Conservation (phyloP, 176 grass and related monocot species). For the Triticum aestivum region DNA sequence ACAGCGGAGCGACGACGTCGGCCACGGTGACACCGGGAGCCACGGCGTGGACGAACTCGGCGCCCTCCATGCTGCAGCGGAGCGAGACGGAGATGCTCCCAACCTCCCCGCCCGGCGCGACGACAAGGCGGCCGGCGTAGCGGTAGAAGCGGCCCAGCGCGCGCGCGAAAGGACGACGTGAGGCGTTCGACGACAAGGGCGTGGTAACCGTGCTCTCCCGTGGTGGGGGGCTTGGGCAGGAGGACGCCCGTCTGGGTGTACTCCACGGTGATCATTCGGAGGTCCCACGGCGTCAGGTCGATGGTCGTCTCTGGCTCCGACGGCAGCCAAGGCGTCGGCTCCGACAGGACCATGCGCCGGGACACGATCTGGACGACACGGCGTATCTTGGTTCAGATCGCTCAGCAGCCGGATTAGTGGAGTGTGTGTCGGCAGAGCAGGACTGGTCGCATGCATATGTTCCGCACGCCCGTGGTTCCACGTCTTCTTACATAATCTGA, state of each 20-base stretch:
- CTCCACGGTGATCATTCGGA: not conserved
- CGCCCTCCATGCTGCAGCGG: constrained; percentile 1
- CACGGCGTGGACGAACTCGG: constrained; percentile 35
- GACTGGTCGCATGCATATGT: too few relatives aligned
- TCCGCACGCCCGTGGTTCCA: too few relatives aligned
- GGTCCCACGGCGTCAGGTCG: constrained; percentile 2
- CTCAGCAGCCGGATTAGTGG: too few relatives aligned
- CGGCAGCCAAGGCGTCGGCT: not conserved
- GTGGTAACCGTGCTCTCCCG: not conserved
- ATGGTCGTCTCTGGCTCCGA: not conserved
- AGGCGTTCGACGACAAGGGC: not conserved
- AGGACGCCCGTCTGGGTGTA: constrained; percentile 9
- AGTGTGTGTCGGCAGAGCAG: too few relatives aligned
- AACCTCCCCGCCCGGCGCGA: too few relatives aligned
- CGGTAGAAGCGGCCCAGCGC: constrained; percentile 38
- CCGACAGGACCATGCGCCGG: too few relatives aligned
- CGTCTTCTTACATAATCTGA: too few relatives aligned
- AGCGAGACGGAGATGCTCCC: not conserved
- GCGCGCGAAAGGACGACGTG: constrained; percentile 16
- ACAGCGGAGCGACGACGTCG: not conserved
- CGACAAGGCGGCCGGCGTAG: not conserved
- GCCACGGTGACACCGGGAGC: constrained; percentile 8
- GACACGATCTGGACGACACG: too few relatives aligned
- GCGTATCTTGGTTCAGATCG: too few relatives aligned
- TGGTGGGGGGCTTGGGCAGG: not conserved